Evolutionary conservation across 345 rosid species (phyloP), one percentile per base, ranked within the genome.

Genomic region (Euclidium syriacum): DNA sequence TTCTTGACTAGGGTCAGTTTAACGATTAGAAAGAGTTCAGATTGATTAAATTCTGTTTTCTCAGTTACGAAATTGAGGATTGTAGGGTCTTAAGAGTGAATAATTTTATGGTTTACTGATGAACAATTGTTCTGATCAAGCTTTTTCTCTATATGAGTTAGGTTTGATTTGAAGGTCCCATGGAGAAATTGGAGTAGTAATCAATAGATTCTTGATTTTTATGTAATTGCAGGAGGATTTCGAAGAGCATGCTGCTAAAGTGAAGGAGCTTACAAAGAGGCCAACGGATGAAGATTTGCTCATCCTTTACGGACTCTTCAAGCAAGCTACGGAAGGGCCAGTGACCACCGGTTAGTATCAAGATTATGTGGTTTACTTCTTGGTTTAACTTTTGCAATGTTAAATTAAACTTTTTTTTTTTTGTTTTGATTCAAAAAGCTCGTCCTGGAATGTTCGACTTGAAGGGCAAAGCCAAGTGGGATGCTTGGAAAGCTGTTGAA

Each of bases 401-500:
- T 57, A 24, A 5, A n/a, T n/a, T 32, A 41, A 38, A 7, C 22
- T 23, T 20, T 25, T 30, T 48, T 20, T 4, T 10, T 30, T 10
- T 18, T 8, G 4, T 22, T 22, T 59, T 60, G 52, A 8, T 60
- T 66, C 0, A 32, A 44, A 57, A 72, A 94, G 97, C 68, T 64
- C 95, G 99, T 34, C 97, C 99, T 71, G 99, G 99, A 65, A 78
- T 90, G 33, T 87, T 94, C 73, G 73, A 43, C 86, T 47, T 68
- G 84, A 90, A 71, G 83, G 99, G 86, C 12, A 83, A 82, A 62
- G 88, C 90, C 1, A 94, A 94, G 79, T 94, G 99, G 99, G 99
- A 94, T 68, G 96, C 97, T 18, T 94, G 97, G 99, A 94, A 94
- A 82, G 82, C 86, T 36, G 92, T 84, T 70, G 96, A 94, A 84